Evolutionary conservation across 805 yeast genomes (phyloP).

Genomic region (Millerozyma acaciae): DNA sequence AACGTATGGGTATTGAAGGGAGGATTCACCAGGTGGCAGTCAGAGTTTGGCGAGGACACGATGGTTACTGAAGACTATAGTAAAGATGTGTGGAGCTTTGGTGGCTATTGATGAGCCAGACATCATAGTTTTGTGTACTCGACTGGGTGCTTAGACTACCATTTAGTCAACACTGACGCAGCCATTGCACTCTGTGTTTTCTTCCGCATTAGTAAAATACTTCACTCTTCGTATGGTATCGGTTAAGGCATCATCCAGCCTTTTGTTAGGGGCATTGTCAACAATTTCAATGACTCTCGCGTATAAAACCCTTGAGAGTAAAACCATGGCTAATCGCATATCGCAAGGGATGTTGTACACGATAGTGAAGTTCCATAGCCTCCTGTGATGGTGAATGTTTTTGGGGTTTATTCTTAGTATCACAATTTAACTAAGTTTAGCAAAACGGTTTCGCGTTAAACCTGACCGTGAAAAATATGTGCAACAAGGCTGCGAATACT

Average conservation of each 20-base stretch:
- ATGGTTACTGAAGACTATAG: conserved; percentile 52
- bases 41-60: conserved; percentile 61
- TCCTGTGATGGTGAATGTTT: no score
- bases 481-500: neutral
- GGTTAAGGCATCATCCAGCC: neutral
- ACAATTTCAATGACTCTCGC: neutral
- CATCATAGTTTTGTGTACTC: neutral
- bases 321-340: no score
- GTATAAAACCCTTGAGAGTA: no score
- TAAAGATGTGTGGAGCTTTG: conserved; percentile 33
- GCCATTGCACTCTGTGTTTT: neutral
- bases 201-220: neutral
- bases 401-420: no score
- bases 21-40: conserved; percentile 86
- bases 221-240: neutral
- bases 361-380: no score
- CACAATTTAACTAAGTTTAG: no score
- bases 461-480: neutral
- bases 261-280: neutral
- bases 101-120: conserved; percentile 1
- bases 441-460: neutral
- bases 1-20: conserved; percentile 72
- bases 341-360: no score
- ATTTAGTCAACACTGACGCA: neutral
- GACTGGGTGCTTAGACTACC: neutral